Evolutionary conservation across 208 protist species (phyloP), one percentile per base, ranked within the genome.

Genomic region (Leishmania aethiopica): DNA sequence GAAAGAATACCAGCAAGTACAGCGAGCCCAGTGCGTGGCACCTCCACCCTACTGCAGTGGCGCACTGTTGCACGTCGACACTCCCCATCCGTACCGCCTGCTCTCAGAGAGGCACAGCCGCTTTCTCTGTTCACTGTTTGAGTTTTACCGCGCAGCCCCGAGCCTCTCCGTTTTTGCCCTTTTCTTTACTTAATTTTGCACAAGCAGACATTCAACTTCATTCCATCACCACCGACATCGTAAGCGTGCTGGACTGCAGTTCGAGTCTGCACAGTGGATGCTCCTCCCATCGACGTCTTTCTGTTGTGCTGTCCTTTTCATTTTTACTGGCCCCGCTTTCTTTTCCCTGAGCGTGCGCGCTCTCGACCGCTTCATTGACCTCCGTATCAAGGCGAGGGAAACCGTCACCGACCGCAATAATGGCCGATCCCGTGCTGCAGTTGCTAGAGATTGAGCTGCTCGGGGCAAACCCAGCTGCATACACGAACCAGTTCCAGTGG

Each of bases 371-470:
- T 64, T 37, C 7, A 15, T 7, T 47, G 8, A 59, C 13, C n/a
- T 3, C 35, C 28, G 22, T 25, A 74, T 15, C 10, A 6, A 32
- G 45, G 19, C 42, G 11, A 74, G 45, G 25, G 70, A 17, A 7
- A 53, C 22, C 11, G 25, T 28, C 11, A 47, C 70, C 55, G 70
- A 35, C 47, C 45, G 25, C 73, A 47, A 42, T 84, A 77, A 94
- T 94, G 91, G 62, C 89, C 2, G 84, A 97, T 49, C 93, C 95
- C 25, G 53, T 97, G 66, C 91, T 98, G 51, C 94, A 98, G 85
- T 80, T 98, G 69, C 85, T 95, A 45, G 94, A 97, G 80, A 91
- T 97, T 67, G 94, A 98, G 83, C 88, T 98, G 28, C 62, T 95
- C 13, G 92, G 94, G 8, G 77, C 85, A 2, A 98, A 98, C 75